A percentile compares a stretch with the other conserved stretches of the same genome.
These are phyloP conservation scores for Neurospora sp. DNA, from an alignment of 495 filamentous ascomycete genomes.

Conservation along the genomic window DNA sequence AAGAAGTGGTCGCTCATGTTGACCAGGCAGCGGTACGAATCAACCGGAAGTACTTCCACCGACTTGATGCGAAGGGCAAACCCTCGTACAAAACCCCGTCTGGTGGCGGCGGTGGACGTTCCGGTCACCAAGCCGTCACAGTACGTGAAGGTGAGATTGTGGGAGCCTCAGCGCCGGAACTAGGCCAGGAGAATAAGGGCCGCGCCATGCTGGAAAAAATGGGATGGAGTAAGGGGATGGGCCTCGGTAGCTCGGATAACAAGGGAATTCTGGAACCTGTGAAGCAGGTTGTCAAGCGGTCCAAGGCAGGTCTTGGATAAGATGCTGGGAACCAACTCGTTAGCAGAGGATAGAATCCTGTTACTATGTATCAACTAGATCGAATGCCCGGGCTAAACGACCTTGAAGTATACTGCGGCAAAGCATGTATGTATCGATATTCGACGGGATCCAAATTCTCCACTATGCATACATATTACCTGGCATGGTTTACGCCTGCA, in stretches of 20 bases:
- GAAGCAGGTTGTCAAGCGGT: conserved; percentile 75
- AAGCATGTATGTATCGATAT: neutral
- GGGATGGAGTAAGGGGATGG: conserved; percentile 88
- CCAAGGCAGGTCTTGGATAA: conserved; percentile 76
- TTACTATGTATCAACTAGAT: neutral
- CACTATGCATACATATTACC: neutral
- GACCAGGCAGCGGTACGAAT: conserved; percentile 29
- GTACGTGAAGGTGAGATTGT: conserved; percentile 86
- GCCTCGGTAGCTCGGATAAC: conserved; percentile 71
- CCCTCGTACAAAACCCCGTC: conserved; percentile 8
- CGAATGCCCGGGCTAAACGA: neutral
- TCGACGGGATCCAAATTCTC: neutral
- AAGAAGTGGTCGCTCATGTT: conserved; percentile 23
- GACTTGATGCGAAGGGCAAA: conserved; percentile 31
- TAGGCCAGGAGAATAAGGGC: conserved; percentile 75
- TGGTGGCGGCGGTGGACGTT: conserved; percentile 16
- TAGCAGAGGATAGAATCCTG: neutral
- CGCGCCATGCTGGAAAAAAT: conserved; percentile 91
- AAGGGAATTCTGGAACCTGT: conserved; percentile 84
- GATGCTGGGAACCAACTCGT: neutral
- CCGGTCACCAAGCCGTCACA: conserved; percentile 30
- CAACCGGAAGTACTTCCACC: conserved; percentile 37
- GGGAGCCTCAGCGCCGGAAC: conserved; percentile 70
- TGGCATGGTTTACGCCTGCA: neutral
- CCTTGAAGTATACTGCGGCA: neutral